Evolutionary conservation across 192 early-diverging fungal genomes (phyloP).

Genomic region (Coemansia sp.): DNA sequence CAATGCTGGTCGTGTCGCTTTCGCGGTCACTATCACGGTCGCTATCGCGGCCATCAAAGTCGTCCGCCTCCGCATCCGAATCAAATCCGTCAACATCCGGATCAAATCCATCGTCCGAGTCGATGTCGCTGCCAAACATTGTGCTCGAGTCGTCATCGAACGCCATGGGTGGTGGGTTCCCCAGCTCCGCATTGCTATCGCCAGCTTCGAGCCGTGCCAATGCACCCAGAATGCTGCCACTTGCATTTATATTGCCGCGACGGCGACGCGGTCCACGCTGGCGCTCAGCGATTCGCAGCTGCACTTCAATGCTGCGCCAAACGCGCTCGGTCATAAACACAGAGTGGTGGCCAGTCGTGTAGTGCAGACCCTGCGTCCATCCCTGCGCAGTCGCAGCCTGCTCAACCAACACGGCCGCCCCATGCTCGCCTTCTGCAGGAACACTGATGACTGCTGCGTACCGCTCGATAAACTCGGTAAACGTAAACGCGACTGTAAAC

Average conservation of each 20-base stretch:
- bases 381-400: constrained; percentile 43
- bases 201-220: constrained; percentile 25
- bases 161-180: constrained; percentile 21
- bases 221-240: constrained; percentile 33
- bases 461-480: constrained; percentile 71
- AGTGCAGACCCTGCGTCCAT: constrained; percentile 54
- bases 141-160: constrained; percentile 40
- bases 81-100: constrained; percentile 20
- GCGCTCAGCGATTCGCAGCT: constrained; percentile 60
- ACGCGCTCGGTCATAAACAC: constrained; percentile 65
- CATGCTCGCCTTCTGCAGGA: background rate
- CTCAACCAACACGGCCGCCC: constrained; percentile 22
- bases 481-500: constrained; percentile 68
- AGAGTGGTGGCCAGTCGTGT: constrained; percentile 56
- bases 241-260: background rate
- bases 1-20: background rate
- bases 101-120: constrained; percentile 16
- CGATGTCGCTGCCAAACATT: constrained; percentile 34
- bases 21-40: background rate
- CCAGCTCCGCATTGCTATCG: constrained; percentile 24
- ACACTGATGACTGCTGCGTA: constrained; percentile 61
- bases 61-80: constrained; percentile 11
- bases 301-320: constrained; percentile 68
- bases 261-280: constrained; percentile 23
- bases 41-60: constrained; percentile 7